Percentiles rank a stretch among this genome's conserved stretches.
Evolutionary conservation across 495 filamentous ascomycete genomes (phyloP).

Genomic region (Staphylotrichum longicolle): DNA sequence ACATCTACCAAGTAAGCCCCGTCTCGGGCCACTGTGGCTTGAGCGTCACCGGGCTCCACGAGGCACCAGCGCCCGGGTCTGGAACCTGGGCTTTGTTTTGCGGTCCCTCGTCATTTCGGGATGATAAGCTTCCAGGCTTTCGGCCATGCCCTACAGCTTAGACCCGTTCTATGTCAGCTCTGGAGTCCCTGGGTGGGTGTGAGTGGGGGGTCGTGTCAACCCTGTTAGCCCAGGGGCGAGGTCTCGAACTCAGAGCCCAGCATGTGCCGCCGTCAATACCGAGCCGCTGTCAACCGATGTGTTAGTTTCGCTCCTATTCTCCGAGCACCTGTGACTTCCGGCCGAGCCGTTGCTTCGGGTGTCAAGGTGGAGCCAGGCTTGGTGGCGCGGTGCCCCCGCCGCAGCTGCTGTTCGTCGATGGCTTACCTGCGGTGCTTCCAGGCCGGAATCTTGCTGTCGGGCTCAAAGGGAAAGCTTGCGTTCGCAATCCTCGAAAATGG

Average conservation of each 20-base stretch:
- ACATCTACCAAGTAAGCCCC: not conserved
- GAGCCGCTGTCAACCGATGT: not conserved
- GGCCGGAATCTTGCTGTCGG: too few relatives aligned
- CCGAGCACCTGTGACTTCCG: constrained; percentile 1
- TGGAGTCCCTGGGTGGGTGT: not conserved
- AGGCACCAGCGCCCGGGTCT: not conserved
- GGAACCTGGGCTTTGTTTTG: not conserved
- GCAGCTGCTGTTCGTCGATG: not conserved
- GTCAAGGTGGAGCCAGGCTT: not conserved
- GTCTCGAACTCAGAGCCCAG: not conserved
- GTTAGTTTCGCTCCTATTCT: not conserved
- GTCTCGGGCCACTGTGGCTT: not conserved
- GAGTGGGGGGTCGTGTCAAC: not conserved
- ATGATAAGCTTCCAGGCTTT: constrained; percentile 21
- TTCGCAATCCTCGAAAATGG: too few relatives aligned
- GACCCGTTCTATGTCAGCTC: not conserved
- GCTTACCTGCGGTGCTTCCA: too few relatives aligned
- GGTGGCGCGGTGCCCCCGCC: not conserved
- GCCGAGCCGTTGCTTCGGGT: constrained; percentile 7
- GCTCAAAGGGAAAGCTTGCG: too few relatives aligned
- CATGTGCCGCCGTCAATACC: constrained; percentile 5
- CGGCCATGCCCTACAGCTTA: constrained; percentile 1
- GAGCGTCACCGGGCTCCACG: not conserved
- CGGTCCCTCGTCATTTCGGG: constrained; percentile 24
- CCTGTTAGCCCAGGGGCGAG: not conserved